phyloP scores from a whole-genome alignment of 352 stramenopile genomes.

The Phytopythium aichiense region DNA sequence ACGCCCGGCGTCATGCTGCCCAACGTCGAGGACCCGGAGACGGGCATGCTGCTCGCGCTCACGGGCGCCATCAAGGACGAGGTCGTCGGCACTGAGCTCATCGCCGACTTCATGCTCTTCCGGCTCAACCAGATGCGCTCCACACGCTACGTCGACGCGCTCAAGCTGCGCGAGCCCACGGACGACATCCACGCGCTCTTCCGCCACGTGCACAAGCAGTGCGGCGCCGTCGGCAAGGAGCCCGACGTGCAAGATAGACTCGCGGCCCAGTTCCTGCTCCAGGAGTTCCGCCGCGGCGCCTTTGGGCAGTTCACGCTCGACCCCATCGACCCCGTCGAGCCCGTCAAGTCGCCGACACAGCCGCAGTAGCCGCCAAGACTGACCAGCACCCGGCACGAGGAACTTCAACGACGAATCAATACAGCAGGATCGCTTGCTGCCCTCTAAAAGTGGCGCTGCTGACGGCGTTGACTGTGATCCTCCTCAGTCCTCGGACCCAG shows the following conservation, averaged over 20 bases:
- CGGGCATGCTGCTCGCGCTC: constrained; percentile 79
- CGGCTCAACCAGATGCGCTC: constrained; percentile 77
- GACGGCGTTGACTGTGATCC: too few species aligned
- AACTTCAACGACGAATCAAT: not conserved
- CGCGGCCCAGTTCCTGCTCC: constrained; percentile 65
- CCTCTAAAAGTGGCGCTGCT: too few species aligned
- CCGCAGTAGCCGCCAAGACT: not conserved
- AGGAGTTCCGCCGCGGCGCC: constrained; percentile 67
- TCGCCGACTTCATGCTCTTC: constrained; percentile 90
- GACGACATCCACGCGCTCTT: constrained; percentile 76
- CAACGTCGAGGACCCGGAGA: constrained; percentile 74
- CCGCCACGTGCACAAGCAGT: constrained; percentile 51
- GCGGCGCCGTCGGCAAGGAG: constrained; percentile 76
- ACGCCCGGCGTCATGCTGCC: constrained; percentile 88
- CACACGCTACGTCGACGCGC: constrained; percentile 72
- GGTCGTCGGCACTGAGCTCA: constrained; percentile 78
- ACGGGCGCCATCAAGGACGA: constrained; percentile 87
- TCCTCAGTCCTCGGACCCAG: too few species aligned
- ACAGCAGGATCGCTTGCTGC: not conserved
- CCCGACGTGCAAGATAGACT: constrained; percentile 60
- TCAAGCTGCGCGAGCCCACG: constrained; percentile 61
- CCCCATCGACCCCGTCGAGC: constrained; percentile 40
- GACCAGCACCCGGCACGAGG: not conserved
- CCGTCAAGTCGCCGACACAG: constrained; percentile 17
- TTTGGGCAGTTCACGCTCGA: constrained; percentile 87